Conservation (phyloP, 2,329 filamentous ascomycete species). For the Neonectria ditissima region DNA sequence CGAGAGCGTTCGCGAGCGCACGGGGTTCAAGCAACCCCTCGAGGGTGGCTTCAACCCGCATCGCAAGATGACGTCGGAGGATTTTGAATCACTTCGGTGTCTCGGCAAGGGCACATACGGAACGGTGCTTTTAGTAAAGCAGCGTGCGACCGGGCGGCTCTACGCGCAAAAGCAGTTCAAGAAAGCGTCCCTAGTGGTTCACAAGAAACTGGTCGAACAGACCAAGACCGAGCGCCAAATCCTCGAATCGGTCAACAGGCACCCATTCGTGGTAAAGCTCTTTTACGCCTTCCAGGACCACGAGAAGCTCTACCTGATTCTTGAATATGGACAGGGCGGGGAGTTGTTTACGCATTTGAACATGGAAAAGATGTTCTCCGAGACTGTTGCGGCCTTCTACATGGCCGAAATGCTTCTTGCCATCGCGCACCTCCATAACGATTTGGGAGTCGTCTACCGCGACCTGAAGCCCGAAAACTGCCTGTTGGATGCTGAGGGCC, state of each 20-base stretch:
- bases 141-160: conserved; percentile 85
- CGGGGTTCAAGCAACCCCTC: conserved; percentile 57
- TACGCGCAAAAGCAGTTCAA: conserved; percentile 99
- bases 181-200: conserved; percentile 93
- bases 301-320: conserved; percentile 95
- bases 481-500: conserved; percentile 89
- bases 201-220: conserved; percentile 96
- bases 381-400: conserved; percentile 92
- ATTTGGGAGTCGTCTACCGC: conserved; percentile 93
- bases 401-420: conserved; percentile 98
- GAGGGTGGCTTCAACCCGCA: conserved; percentile 67
- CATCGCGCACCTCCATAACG: conserved; percentile 90
- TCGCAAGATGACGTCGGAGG: conserved; percentile 90
- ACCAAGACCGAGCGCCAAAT: conserved; percentile 97
- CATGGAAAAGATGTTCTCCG: conserved; percentile 94
- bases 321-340: conserved; percentile 97
- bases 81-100: conserved; percentile 91
- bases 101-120: conserved; percentile 97
- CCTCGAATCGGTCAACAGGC: conserved; percentile 93
- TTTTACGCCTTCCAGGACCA: conserved; percentile 99
- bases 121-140: conserved; percentile 93
- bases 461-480: conserved; percentile 99
- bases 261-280: conserved; percentile 97
- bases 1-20: conserved; percentile 64
- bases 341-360: conserved; percentile 96